Conservation (phyloP, 305 asterid genomes). For the Fraxinus paxiana region DNA sequence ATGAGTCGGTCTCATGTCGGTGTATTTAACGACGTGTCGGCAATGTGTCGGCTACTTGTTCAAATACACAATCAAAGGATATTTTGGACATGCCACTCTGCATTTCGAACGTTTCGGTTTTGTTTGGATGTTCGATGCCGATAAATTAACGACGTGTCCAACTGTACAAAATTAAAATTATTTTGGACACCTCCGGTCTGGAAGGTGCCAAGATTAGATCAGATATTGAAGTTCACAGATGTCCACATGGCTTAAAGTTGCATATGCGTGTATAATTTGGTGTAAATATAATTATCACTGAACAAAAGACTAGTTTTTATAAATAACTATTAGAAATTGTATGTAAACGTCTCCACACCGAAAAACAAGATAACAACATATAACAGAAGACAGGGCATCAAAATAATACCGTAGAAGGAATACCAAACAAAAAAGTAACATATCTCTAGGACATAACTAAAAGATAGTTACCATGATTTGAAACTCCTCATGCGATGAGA, state of each 20-base stretch:
- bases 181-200: background rate
- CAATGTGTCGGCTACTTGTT: background rate
- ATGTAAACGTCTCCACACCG: background rate
- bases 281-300: no score
- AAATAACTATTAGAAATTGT: conserved; percentile 8
- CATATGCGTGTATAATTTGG: background rate
- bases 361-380: background rate
- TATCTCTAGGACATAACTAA: background rate
- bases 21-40: background rate
- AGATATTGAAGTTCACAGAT: background rate
- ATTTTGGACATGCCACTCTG: background rate
- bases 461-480: conserved; percentile 76
- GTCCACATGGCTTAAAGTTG: background rate
- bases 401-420: background rate
- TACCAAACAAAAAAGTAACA: background rate
- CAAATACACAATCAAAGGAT: background rate
- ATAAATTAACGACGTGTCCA: background rate
- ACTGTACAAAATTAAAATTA: background rate
- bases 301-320: no score
- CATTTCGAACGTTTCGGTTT: background rate
- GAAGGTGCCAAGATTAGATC: background rate
- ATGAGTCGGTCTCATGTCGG: background rate
- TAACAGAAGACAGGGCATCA: background rate
- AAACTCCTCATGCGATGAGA: conserved; percentile 84
- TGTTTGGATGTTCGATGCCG: background rate